Percentiles rank a stretch among this genome's conserved stretches.
These are phyloP conservation scores for Mycosarcoma mackinlayi DNA, from an alignment of 1,284 basidiomycete genomes.

Conservation along the genomic window DNA sequence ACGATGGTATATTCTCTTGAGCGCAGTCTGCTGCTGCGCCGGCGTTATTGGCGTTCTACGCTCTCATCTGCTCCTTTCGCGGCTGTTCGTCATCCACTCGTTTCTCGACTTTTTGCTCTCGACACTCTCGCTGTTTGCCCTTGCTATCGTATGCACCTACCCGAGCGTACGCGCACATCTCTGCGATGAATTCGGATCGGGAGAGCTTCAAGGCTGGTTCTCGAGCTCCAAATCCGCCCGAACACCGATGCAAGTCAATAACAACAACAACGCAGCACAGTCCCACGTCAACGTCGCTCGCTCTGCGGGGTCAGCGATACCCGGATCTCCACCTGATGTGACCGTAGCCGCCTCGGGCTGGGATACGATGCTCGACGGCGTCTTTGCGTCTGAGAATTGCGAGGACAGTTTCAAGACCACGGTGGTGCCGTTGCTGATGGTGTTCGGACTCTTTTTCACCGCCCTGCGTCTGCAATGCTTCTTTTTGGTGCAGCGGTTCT, in stretches of 20 bases:
- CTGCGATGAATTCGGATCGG: conserved; percentile 53
- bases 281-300: not conserved
- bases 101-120: conserved; percentile 57
- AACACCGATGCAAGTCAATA: not conserved
- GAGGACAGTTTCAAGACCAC: conserved; percentile 51
- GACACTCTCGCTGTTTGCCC: conserved; percentile 49
- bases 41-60: conserved; percentile 48
- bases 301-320: not conserved
- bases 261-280: not conserved
- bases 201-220: conserved; percentile 36
- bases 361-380: conserved; percentile 47
- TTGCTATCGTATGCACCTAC: conserved; percentile 52
- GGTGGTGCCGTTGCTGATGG: conserved; percentile 42
- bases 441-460: conserved; percentile 40
- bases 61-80: conserved; percentile 39
- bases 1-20: conserved; percentile 43
- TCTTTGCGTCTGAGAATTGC: conserved; percentile 52
- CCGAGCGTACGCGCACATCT: conserved; percentile 45
- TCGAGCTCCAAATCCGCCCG: conserved; percentile 4
- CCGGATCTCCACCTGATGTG: conserved; percentile 10
- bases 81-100: conserved; percentile 55
- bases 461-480: conserved; percentile 49
- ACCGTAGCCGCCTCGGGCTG: conserved; percentile 36
- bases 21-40: conserved; percentile 40
- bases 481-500: conserved; percentile 44